These are phyloP conservation scores for Blastobotrys muscicola DNA, from an alignment of 805 yeast species.

Conservation along the genomic window DNA sequence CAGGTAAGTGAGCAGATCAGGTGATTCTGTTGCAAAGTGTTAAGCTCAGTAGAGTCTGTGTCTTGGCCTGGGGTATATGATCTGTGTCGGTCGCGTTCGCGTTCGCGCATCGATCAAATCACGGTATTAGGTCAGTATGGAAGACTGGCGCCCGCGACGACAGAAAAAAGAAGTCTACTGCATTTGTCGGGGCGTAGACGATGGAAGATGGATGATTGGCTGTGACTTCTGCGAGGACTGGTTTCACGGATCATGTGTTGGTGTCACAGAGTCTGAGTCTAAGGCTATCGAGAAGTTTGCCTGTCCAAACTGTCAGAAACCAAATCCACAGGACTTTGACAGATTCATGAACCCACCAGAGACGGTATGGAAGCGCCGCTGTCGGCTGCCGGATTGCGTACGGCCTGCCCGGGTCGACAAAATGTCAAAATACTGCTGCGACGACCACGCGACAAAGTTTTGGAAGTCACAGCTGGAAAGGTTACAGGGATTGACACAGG, in stretches of 20 bases:
- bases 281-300: slow-evolving; percentile 53
- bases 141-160: too few relatives aligned
- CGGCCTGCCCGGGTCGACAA: slow-evolving; percentile 35
- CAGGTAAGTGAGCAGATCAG: too few relatives aligned
- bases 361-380: slow-evolving; percentile 68
- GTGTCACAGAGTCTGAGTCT: slow-evolving; percentile 40
- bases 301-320: slow-evolving; percentile 54
- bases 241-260: slow-evolving; percentile 80
- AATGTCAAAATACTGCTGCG: slow-evolving; percentile 61
- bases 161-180: slow-evolving; percentile 37
- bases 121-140: too few relatives aligned
- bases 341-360: slow-evolving; percentile 7
- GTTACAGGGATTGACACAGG: slow-evolving; percentile 8
- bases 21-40: too few relatives aligned
- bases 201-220: slow-evolving; percentile 80
- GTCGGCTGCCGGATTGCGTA: slow-evolving; percentile 51
- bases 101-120: neutral
- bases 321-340: neutral
- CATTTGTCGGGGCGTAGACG: slow-evolving; percentile 67
- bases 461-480: slow-evolving; percentile 1
- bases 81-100: too few relatives aligned
- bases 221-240: slow-evolving; percentile 95
- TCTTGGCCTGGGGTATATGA: too few relatives aligned
- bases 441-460: slow-evolving; percentile 54
- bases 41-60: too few relatives aligned